phyloP scores from a whole-genome alignment of 306 rosid species.

The Dryas octopetala region DNA sequence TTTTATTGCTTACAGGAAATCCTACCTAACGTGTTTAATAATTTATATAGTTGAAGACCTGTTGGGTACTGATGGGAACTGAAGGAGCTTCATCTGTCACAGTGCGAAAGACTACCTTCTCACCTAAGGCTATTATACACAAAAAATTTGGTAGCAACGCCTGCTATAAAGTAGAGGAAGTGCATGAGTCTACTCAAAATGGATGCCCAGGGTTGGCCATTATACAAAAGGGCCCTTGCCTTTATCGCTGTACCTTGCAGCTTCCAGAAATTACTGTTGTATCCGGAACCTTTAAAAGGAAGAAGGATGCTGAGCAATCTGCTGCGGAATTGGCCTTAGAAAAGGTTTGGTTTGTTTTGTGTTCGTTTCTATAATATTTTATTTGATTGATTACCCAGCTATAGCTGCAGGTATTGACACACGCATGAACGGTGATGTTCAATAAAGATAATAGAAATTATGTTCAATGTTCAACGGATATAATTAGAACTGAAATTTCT shows the following conservation, averaged over 20 bases:
- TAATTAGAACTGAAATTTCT: background rate
- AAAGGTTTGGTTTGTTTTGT: constrained; percentile 50
- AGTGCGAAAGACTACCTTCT: constrained; percentile 34
- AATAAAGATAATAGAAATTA: background rate
- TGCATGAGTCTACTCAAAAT: constrained; percentile 49
- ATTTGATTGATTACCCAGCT: background rate
- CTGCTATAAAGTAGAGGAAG: constrained; percentile 65
- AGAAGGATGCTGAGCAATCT: constrained; percentile 94
- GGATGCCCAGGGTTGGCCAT: constrained; percentile 77
- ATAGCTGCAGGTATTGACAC: background rate
- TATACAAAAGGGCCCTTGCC: constrained; percentile 56
- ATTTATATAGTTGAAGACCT: constrained; percentile 23
- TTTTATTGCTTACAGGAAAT: background rate
- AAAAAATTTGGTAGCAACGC: constrained; percentile 65
- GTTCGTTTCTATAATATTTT: background rate
- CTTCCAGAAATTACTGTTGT: constrained; percentile 70
- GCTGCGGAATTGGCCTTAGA: constrained; percentile 85
- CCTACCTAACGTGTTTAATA: background rate
- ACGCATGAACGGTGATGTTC: background rate
- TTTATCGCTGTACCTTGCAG: constrained; percentile 74
- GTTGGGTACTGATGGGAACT: constrained; percentile 49
- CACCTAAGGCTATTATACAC: constrained; percentile 76
- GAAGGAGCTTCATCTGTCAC: constrained; percentile 30
- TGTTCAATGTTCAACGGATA: background rate
- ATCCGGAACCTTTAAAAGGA: constrained; percentile 73